These are phyloP conservation scores for Populus alba DNA, from an alignment of 345 rosid genomes.

Conservation along the genomic window DNA sequence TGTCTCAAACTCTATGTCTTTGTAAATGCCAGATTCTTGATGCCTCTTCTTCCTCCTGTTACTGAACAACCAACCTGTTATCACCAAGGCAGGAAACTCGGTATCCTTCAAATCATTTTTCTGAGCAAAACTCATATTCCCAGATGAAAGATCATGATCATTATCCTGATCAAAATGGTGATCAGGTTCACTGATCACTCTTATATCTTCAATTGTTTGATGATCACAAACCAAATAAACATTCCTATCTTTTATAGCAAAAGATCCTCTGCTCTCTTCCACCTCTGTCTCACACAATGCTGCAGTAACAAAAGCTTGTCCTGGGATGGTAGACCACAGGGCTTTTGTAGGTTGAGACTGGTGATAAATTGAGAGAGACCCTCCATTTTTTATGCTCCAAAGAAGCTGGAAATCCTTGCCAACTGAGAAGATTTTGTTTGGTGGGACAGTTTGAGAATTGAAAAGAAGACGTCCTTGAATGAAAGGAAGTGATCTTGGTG, in stretches of 20 bases:
- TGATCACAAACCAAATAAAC: conserved; percentile 42
- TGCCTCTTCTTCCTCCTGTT: conserved; percentile 21
- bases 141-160: conserved; percentile 16
- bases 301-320: conserved; percentile 58
- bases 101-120: conserved; percentile 15
- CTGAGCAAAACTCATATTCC: conserved; percentile 19
- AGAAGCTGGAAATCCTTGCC: conserved; percentile 54
- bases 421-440: conserved; percentile 32
- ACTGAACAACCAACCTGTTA: conserved; percentile 49
- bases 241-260: conserved; percentile 37
- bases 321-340: conserved; percentile 61
- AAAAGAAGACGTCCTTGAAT: conserved; percentile 42
- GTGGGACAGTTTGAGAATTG: conserved; percentile 29
- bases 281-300: conserved; percentile 57
- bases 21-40: conserved; percentile 15
- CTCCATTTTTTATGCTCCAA: conserved; percentile 50
- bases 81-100: conserved; percentile 38
- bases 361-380: conserved; percentile 43
- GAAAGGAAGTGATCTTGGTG: conserved; percentile 45
- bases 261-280: conserved; percentile 73
- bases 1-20: conserved; percentile 9
- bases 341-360: conserved; percentile 39
- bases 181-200: conserved; percentile 26
- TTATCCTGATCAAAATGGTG: conserved; percentile 4
- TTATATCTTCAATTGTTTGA: conserved; percentile 52